Evolutionary conservation across 176 grass and related monocot species (phyloP).

Genomic region (bread wheat (Triticum aestivum)): IWGSC_CS_RefSeq_v2.1 NC_057803.1:486929990-486930489

Average conservation of each 20-base stretch:
- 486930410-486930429: conserved; percentile 39
- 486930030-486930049: background rate
- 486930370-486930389: conserved; percentile 54
- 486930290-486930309: background rate
- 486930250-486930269: conserved; percentile 1
- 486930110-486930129: background rate
- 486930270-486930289: conserved; percentile 8
- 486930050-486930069: conserved; percentile 28
- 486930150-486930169: conserved; percentile 17
- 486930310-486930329: background rate
- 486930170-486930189: conserved; percentile 19
- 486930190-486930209: background rate
- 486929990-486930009: background rate
- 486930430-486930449: conserved; percentile 63
- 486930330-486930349: conserved; percentile 27
- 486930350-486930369: conserved; percentile 57
- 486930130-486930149: background rate
- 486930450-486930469: conserved; percentile 72
- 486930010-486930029: background rate
- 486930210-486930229: background rate
- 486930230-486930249: background rate
- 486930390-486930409: conserved; percentile 6
- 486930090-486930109: background rate
- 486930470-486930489: conserved; percentile 72
- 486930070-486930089: conserved; percentile 9